A percentile compares a stretch with the other conserved stretches of the same genome.
These are phyloP conservation scores for Stevia rebaudiana DNA, from an alignment of 140 eudicot species.

Conservation along the genomic window DNA sequence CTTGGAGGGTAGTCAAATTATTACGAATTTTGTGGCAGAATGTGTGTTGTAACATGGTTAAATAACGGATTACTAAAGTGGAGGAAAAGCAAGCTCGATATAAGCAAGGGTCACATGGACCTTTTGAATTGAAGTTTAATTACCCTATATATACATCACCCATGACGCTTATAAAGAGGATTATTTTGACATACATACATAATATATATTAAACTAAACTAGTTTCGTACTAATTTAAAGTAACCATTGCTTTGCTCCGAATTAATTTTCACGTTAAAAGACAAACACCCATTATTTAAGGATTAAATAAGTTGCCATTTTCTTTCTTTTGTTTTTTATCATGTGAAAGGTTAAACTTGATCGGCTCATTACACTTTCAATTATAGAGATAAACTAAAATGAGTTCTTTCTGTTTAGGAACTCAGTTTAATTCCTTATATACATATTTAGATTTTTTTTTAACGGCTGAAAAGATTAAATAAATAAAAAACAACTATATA, in stretches of 20 bases:
- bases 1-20: background rate
- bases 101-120: constrained; percentile 17
- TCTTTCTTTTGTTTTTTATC: background rate
- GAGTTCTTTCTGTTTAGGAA: no score
- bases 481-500: no score
- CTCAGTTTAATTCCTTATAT: no score
- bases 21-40: constrained; percentile 14
- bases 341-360: background rate
- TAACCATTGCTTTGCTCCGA: constrained; percentile 17
- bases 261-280: constrained; percentile 16
- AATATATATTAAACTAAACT: constrained; percentile 4
- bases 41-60: constrained; percentile 25
- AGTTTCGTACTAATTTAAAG: constrained; percentile 18
- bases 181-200: constrained; percentile 17
- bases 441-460: no score
- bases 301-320: background rate
- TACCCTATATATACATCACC: constrained; percentile 2
- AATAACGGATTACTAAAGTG: constrained; percentile 12
- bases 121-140: background rate
- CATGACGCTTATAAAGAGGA: constrained; percentile 9
- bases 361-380: no score
- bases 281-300: background rate
- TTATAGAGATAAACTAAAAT: no score
- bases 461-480: no score
- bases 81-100: constrained; percentile 20